Evolutionary conservation across 352 stramenopile genomes (phyloP).

Genomic region (Pythium coloratum): DNA sequence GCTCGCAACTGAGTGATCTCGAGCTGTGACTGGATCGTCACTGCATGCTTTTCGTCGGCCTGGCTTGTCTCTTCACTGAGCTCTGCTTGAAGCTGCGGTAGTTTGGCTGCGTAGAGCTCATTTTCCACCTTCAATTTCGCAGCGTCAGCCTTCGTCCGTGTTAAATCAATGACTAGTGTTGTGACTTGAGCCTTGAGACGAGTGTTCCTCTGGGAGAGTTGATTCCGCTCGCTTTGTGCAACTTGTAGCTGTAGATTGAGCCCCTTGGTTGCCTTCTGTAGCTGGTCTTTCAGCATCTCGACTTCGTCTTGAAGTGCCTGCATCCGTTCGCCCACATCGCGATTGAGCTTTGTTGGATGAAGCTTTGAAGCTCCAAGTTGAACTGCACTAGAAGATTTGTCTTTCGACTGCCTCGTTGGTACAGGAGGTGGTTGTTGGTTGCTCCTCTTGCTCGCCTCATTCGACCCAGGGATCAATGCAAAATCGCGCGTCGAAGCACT

Average conservation of each 20-base stretch:
- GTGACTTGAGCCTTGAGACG: conserved; percentile 42
- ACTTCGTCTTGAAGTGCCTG: conserved; percentile 1
- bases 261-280: conserved; percentile 11
- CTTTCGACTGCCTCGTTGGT: not conserved
- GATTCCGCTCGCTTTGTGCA: conserved; percentile 39
- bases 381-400: not conserved
- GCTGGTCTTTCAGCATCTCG: conserved; percentile 14
- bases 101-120: conserved; percentile 46
- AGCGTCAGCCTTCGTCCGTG: conserved; percentile 40
- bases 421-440: not conserved
- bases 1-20: conserved; percentile 43
- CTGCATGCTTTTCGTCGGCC: conserved; percentile 47
- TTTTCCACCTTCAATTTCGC: conserved; percentile 50
- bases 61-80: conserved; percentile 46
- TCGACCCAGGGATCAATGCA: not conserved
- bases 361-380: not conserved
- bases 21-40: conserved; percentile 42
- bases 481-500: not conserved
- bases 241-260: conserved; percentile 39
- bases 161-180: conserved; percentile 32
- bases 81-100: conserved; percentile 49
- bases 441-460: not conserved
- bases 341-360: not conserved
- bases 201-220: conserved; percentile 40
- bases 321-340: not conserved